A percentile compares a stretch with the other conserved stretches of the same genome.
Conservation (phyloP, 208 protist species). For the Porcisia hertigi region DNA sequence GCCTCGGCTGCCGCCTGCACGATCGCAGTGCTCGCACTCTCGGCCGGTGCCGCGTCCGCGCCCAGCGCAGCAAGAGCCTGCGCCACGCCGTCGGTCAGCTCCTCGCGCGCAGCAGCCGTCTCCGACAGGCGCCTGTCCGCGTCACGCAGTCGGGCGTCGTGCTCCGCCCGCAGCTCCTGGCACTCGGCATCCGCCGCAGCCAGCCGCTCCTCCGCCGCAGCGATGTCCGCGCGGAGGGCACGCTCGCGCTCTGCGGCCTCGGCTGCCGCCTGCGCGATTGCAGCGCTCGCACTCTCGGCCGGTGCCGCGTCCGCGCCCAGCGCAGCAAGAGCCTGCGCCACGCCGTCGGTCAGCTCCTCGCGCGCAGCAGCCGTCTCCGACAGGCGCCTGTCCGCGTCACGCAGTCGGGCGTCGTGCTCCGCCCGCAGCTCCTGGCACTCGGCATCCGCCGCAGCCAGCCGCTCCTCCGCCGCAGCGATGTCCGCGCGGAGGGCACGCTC, state of each 20-base stretch:
- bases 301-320: no score
- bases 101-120: neutral
- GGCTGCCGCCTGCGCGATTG: constrained; percentile 18
- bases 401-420: no score
- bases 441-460: no score
- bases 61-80: constrained; percentile 15
- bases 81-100: neutral
- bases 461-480: no score
- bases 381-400: no score
- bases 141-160: neutral
- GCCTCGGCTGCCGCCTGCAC: constrained; percentile 17
- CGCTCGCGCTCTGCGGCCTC: constrained; percentile 28
- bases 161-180: constrained; percentile 11
- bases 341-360: no score
- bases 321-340: no score
- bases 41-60: neutral
- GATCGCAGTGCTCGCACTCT: constrained; percentile 2
- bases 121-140: constrained; percentile 6
- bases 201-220: neutral
- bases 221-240: constrained; percentile 1
- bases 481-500: no score
- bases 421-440: no score
- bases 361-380: no score
- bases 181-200: neutral
- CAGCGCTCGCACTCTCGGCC: no score